These are phyloP conservation scores for Cyberlindnera mycetangii DNA, from an alignment of 805 yeast genomes.

Conservation along the genomic window DNA sequence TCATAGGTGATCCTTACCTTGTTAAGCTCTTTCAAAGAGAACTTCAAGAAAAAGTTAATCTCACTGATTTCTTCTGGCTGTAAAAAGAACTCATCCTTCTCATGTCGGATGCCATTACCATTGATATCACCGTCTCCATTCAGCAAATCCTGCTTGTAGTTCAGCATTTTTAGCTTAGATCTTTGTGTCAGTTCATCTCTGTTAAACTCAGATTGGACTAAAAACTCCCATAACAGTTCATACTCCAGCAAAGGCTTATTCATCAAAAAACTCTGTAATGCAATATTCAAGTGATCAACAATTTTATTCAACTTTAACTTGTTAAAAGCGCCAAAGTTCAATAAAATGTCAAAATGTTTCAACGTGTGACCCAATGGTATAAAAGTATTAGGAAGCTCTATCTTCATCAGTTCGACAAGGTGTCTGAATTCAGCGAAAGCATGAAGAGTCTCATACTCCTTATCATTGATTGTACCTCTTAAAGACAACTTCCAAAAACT, in stretches of 20 bases:
- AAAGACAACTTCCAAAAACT: slow-evolving; percentile 29
- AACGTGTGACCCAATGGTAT: slow-evolving; percentile 29
- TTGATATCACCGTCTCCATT: slow-evolving; percentile 1
- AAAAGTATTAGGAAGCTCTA: slow-evolving; percentile 36
- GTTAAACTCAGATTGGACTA: slow-evolving; percentile 30
- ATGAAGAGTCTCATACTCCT: slow-evolving; percentile 25
- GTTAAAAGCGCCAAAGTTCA: slow-evolving; percentile 31
- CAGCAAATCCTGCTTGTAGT: slow-evolving; percentile 30
- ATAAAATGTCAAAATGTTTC: slow-evolving; percentile 19
- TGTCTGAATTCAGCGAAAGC: slow-evolving; percentile 32
- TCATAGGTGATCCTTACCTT: slow-evolving; percentile 30
- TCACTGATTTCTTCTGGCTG: slow-evolving; percentile 41
- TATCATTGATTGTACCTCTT: slow-evolving; percentile 22
- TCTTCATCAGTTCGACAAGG: slow-evolving; percentile 33
- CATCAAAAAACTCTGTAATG: slow-evolving; percentile 41
- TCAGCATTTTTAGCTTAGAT: slow-evolving; percentile 25
- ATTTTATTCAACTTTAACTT: slow-evolving; percentile 48
- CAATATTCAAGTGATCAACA: slow-evolving; percentile 45
- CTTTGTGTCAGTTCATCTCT: slow-evolving; percentile 36
- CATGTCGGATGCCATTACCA: slow-evolving; percentile 5
- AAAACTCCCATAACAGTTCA: slow-evolving; percentile 43
- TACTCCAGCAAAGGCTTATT: slow-evolving; percentile 36
- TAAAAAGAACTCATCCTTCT: slow-evolving; percentile 19
- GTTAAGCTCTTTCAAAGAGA: slow-evolving; percentile 41
- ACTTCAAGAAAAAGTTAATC: slow-evolving; percentile 46